Evolutionary conservation across 345 rosid species (phyloP).

Genomic region (Odontarrhena argentea): DNA sequence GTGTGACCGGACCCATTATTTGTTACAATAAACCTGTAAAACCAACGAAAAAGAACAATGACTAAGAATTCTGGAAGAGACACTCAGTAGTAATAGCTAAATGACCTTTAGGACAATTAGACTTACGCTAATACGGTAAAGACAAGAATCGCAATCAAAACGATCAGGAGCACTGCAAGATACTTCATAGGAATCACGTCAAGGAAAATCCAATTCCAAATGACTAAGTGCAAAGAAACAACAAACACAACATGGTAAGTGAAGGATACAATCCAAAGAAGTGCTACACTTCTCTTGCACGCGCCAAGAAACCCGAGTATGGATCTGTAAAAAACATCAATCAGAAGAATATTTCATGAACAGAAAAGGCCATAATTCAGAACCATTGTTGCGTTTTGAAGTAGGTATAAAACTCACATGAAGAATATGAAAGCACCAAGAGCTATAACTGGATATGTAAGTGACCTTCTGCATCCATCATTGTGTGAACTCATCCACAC

Average conservation of each 20-base stretch:
- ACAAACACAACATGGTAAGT: slow-evolving; percentile 12
- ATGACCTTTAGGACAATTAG: slow-evolving; percentile 8
- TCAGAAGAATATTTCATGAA: background rate
- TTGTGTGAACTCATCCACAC: slow-evolving; percentile 96
- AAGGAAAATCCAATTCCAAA: slow-evolving; percentile 44
- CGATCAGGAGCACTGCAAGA: slow-evolving; percentile 62
- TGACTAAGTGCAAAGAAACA: background rate
- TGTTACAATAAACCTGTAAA: slow-evolving; percentile 80
- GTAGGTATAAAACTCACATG: slow-evolving; percentile 50
- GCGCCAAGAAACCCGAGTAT: slow-evolving; percentile 93
- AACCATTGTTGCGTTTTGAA: slow-evolving; percentile 10
- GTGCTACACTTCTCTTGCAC: slow-evolving; percentile 67
- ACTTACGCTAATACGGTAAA: slow-evolving; percentile 97
- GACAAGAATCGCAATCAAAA: slow-evolving; percentile 75
- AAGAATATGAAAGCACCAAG: slow-evolving; percentile 78
- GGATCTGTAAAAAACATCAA: slow-evolving; percentile 56
- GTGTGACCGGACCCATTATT: slow-evolving; percentile 85
- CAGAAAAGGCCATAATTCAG: background rate
- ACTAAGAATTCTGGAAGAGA: slow-evolving; percentile 3
- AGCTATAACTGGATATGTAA: slow-evolving; percentile 80
- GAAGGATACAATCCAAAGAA: slow-evolving; percentile 98
- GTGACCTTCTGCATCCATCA: slow-evolving; percentile 81
- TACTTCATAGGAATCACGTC: slow-evolving; percentile 64
- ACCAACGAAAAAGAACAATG: background rate
- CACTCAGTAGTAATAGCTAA: background rate